These are phyloP conservation scores for Scenedesmus sp. DNA, from an alignment of 163 green algal genomes.

Conservation along the genomic window DNA sequence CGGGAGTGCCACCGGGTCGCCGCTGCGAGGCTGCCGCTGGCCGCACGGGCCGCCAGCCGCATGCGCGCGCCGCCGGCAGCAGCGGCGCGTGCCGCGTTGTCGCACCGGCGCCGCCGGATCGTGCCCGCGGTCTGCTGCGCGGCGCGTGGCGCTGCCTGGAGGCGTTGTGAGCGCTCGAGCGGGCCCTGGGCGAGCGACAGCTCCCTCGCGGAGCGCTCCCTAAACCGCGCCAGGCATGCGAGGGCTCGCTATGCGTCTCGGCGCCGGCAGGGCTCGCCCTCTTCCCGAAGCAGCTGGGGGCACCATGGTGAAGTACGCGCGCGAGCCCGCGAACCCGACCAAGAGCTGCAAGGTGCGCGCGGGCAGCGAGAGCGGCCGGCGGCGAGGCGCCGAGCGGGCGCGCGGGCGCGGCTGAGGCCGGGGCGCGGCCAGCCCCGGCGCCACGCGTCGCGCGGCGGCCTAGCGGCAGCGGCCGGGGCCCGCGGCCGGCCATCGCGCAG, in stretches of 20 bases:
- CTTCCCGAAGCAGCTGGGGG: slow-evolving; percentile 4
- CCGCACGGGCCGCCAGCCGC: not conserved
- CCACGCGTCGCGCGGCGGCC: too few species aligned
- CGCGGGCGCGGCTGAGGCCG: too few species aligned
- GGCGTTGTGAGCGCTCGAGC: too few species aligned
- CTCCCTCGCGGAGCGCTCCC: not conserved
- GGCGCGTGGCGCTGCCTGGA: not conserved
- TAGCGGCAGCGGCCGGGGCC: too few species aligned
- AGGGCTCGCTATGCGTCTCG: not conserved
- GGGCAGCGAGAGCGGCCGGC: not conserved
- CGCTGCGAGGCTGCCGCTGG: not conserved
- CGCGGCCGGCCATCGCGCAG: too few species aligned
- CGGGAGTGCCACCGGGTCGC: not conserved
- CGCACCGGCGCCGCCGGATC: not conserved
- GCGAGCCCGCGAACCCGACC: slow-evolving; percentile 72
- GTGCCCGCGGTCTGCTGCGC: not conserved
- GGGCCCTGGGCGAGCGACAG: not conserved
- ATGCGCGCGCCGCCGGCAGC: not conserved
- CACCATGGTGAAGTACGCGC: slow-evolving; percentile 87
- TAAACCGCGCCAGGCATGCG: too few species aligned
- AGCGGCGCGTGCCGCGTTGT: not conserved
- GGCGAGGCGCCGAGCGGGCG: too few species aligned
- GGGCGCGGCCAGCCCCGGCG: too few species aligned
- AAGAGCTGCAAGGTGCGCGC: slow-evolving; percentile 82
- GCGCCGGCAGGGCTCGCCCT: not conserved